Base-by-base conservation (phyloP, 2,329 filamentous ascomycete species). In the Volutella citrinella region DNA sequence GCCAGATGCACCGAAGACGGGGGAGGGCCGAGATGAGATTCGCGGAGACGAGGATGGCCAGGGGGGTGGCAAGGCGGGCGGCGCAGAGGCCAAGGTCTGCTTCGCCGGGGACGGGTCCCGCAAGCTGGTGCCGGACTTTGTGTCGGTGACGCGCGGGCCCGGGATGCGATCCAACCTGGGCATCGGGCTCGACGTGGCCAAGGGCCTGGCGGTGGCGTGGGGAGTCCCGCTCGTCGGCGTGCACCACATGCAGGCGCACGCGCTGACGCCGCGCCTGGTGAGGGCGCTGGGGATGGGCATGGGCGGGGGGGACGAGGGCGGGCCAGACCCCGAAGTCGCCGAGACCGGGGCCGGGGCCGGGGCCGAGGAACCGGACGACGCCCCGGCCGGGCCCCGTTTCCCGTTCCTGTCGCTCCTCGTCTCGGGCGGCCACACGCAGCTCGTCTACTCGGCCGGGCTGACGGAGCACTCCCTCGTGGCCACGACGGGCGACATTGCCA, bases 171-270 rank as follows among this genome's bases (percentile, higher is more conserved):
- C 83, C 6, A 88, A 87, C 51, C 71, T 98, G 19, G 74, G 80
- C 14, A 80, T 83, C 12, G 93, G 93, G 0, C 60, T 97, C 10
- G 82, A 88, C 55, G 82, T 81, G 15, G 93, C 88, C 13, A 97
- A 97, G 62, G 93, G 89, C 0, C 72, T 97, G 14, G 80, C 90
- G 0, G 70, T 86, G 14, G 89, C 87, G 22, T 95, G 87, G 87
- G 74, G 80, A 45, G 74, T 89, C 22, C 90, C 91, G 4, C 67
- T 97, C 19, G 60, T 97, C 2, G 93, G 81, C 1, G 86, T 96
- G 2, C 86, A 98, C 60, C 93, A 98, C 61, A 97, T 98, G 93
- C 90, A 96, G 59, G 93, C 90, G 10, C 93, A 98, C 61, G 84
- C 93, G 13, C 66, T 98, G 43, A 97, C 93, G 13, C 86, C 91